Evolutionary conservation across 345 rosid species (phyloP), one percentile per base, ranked within the genome.

Genomic region (Combretum micranthum): DNA sequence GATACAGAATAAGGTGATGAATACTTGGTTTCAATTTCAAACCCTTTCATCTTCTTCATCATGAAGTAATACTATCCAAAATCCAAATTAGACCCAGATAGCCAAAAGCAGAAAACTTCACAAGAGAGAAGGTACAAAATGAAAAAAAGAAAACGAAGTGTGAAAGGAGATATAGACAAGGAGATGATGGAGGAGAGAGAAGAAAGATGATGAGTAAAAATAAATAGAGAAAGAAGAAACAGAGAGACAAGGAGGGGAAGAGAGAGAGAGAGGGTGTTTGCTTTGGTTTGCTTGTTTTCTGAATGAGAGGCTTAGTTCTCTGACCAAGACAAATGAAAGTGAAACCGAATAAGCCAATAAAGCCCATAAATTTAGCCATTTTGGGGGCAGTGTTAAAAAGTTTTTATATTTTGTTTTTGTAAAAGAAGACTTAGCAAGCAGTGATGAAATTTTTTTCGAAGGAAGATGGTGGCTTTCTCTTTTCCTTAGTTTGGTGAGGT

Each of bases 1-100:
- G 59, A 32, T 14, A 23, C 53, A 8, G 53, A 20, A 55, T 54
- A 52, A 14, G 66, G 53, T 26, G 53, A 54, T 13, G 42, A 50
- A 20, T 50, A 55, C 57, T 26, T 21, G 18, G 54, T 52, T 20
- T 49, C 57, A 12, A 52, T 52, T 20, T 49, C 57, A 12, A 52
- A 39, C 48, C 64, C 64, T 47, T 61, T 64, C 57, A 64, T 39
- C 53, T 51, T 64, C 69, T 58, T 57, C 63, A 64, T 64, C 46
- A 14, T 16, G 26, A 12, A 15, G 16, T 55, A 50, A 56, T 22
- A 61, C 9, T 32, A 32, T 32, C 39, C 39, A 32, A 32, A 32
- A 32, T 32, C 39, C 39, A 4, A 32, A 32, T 4, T 4, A 32
- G 39, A 32, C 39, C 39, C 39, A 32, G 26, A 51, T 20, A 20